Evolutionary conservation across 257 asterid species (phyloP), one percentile per base, ranked within the genome.

Genomic region (Thymus mandschuricus): DNA sequence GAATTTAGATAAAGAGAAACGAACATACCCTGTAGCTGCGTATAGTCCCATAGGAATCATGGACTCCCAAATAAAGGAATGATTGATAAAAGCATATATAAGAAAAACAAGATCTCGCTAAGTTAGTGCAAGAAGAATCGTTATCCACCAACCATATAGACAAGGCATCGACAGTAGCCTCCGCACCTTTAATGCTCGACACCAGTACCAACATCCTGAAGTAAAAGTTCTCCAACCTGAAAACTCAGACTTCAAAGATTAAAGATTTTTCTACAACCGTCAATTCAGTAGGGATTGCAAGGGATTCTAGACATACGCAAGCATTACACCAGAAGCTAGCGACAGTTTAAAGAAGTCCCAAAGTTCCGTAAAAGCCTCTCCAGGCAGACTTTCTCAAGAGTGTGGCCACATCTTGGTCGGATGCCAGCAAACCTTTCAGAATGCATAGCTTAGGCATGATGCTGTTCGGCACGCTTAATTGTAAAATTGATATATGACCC

Each of bases 11-110:
- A 49, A 49, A 49, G 55, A 49, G n/a, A 48, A 13, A 5, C 28
- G n/a, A n/a, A 49, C 28, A 12, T 82, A 86, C 89, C 92, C 92
- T 27, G 89, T 84, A 72, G 92, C 92, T 44, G 92, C 92, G 52
- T 82, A 86, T 78, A 86, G 75, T 31, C 92, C 92, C 61, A 86
- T 74, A 8, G 85, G 89, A 63, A 86, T 86, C 89, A 84, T 86
- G 73, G 89, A 84, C 60, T 84, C 88, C 92, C 89, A 51, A 66
- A 41, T 44, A 30, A 31, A 48, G 57, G 66, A 48, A 34, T 57
- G 34, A 51, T 3, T 10, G 28, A 68, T 15, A 44, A 55, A 35
- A 73, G 68, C 10, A n/a, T n/a, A n/a, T n/a, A 68, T 34, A 66
- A 60, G 56, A 72, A 5, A 48, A 61, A 64, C 13, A 48, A 75